phyloP scores from a whole-genome alignment of 2,329 filamentous ascomycete genomes.

The Colletotrichum sp. region DNA sequence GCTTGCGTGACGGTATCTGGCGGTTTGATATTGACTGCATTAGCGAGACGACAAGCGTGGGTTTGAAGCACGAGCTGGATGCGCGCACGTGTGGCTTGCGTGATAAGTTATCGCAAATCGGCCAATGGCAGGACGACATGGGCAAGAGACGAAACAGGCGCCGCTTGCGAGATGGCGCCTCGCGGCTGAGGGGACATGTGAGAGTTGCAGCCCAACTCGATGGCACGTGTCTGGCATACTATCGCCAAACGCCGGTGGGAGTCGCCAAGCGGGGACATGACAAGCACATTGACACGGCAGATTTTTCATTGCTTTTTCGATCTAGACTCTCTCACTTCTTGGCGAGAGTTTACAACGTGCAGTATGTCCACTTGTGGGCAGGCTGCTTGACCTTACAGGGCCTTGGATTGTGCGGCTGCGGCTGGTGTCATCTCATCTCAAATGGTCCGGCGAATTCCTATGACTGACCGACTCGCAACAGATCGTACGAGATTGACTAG shows the following conservation, averaged over 20 bases:
- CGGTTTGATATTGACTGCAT: not conserved
- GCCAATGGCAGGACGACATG: not conserved
- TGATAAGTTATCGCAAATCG: rapidly evolving
- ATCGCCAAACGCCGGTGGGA: not conserved
- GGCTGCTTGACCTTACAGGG: too few relatives aligned
- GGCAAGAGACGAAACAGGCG: not conserved
- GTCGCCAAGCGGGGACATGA: not conserved
- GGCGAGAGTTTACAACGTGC: rapidly evolving
- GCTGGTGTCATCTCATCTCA: not conserved
- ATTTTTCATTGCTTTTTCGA: not conserved
- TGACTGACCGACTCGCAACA: not conserved
- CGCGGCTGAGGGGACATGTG: not conserved
- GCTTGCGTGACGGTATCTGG: rapidly evolving
- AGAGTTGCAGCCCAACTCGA: rapidly evolving
- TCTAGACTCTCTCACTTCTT: not conserved
- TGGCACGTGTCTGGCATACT: rapidly evolving
- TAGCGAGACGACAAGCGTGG: not conserved
- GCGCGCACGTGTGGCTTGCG: not conserved
- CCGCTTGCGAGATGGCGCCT: not conserved
- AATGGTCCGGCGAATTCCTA: rapidly evolving
- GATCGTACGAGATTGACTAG: not conserved
- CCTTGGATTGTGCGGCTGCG: not conserved
- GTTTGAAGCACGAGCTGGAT: not conserved
- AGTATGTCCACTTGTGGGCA: rapidly evolving
- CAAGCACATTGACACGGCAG: too few relatives aligned